Evolutionary conservation across 2,329 filamentous ascomycete species (phyloP), one percentile per base, ranked within the genome.

Genomic region (Bipolaris oryzae): DNA sequence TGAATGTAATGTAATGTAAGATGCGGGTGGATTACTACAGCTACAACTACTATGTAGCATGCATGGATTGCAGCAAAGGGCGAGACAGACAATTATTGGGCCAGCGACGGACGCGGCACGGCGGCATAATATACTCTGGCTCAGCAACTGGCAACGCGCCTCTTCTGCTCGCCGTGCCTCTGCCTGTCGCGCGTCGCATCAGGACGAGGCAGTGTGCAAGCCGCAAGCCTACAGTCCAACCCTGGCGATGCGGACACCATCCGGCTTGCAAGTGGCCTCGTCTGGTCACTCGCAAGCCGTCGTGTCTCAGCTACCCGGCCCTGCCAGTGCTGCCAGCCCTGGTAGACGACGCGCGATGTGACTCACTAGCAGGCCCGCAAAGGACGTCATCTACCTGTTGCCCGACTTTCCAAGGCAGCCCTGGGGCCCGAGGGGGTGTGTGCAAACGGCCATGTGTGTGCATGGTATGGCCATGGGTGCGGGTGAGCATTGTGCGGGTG

Each of bases 211-310:
- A 39, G 10, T n/a, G 18, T 42, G 28, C 25, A 50, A 38, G 47
- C 47, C 16, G 41, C 47, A 10, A 41, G 41, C 11, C 13, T 25
- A 37, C 50, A 33, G 39, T 23, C 50, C 57, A 55, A 56, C 56
- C 59, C 60, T 54, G 52, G 59, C 59, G 61, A 52, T 63, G 62
- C 58, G 60, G 60, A 56, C 61, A 57, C 53, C 48, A 57, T 43
- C 60, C 60, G 62, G 41, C 43, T 66, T 67, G 63, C 65, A 66
- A 67, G 63, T 64, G 64, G 71, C 67, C 68, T 64, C 60, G 60
- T 53, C 61, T 61, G 71, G 70, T 74, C 71, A 74, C 62, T 58
- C 34, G 57, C 56, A 57, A 23, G 58, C 50, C 38, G 42, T 54
- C 56, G 52, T 59, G 62, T 64, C 62, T 64, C 62, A 64, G 60